These are phyloP conservation scores for Trebouxia sp. DNA, from an alignment of 139 green algal genomes.

Conservation along the genomic window DNA sequence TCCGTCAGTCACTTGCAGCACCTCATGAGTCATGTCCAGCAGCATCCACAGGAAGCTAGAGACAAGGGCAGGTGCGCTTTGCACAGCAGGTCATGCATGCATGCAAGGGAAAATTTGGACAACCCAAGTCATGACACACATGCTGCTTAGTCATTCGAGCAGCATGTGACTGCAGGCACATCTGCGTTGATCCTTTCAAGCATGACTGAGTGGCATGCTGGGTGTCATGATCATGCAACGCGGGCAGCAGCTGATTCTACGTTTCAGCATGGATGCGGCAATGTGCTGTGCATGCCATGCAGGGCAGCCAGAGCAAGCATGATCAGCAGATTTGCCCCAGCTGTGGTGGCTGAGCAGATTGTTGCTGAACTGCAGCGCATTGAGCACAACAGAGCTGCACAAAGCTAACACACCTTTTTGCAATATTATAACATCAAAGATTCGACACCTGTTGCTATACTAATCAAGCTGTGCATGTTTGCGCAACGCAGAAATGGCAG, in stretches of 20 bases:
- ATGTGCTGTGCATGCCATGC: slow-evolving; percentile 11
- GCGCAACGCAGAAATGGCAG: no score
- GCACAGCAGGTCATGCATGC: no score
- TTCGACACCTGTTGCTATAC: no score
- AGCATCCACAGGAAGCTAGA: slow-evolving; percentile 44
- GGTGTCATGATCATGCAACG: background rate
- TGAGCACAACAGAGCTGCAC: slow-evolving; percentile 15
- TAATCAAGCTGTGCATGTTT: no score
- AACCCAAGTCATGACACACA: background rate
- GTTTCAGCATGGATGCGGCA: background rate
- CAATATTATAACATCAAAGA: background rate
- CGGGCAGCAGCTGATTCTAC: background rate
- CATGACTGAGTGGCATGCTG: background rate
- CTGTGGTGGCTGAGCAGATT: slow-evolving; percentile 50
- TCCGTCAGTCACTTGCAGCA: slow-evolving; percentile 47
- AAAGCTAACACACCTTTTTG: background rate
- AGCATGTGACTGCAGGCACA: background rate
- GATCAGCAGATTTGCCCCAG: slow-evolving; percentile 51
- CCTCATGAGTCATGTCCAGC: slow-evolving; percentile 55
- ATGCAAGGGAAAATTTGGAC: background rate
- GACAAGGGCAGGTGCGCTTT: slow-evolving; percentile 4
- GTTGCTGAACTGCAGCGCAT: slow-evolving; percentile 52
- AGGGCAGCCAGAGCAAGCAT: slow-evolving; percentile 49
- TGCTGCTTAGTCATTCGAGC: background rate
- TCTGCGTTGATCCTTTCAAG: background rate